Evolutionary conservation across 2,329 filamentous ascomycete genomes (phyloP).

Genomic region (Monilinia fructigena): DNA sequence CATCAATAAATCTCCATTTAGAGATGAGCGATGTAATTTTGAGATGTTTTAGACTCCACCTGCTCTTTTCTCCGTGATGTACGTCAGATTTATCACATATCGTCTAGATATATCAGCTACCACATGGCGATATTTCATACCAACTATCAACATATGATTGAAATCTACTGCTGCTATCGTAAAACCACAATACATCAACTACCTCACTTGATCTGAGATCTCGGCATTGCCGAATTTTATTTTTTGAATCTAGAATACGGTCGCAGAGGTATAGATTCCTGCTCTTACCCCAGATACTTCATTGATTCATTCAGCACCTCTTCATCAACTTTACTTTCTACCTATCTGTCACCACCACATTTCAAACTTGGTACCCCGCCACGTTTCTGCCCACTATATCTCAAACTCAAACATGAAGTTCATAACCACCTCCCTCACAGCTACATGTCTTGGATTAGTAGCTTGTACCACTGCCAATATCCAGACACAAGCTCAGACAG

Average conservation of each 20-base stretch:
- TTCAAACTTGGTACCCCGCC: background rate
- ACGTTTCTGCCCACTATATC: rapidly evolving
- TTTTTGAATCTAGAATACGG: background rate
- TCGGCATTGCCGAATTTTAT: background rate
- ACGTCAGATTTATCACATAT: background rate
- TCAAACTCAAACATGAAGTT: background rate
- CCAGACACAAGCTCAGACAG: background rate
- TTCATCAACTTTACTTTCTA: background rate
- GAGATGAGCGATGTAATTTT: background rate
- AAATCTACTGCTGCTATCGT: background rate
- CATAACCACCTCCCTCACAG: background rate
- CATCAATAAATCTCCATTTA: background rate
- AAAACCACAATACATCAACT: background rate
- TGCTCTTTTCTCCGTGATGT: background rate
- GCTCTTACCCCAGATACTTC: too few relatives aligned
- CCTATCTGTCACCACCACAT: background rate
- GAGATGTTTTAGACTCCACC: background rate
- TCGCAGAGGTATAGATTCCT: background rate
- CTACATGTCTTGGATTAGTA: background rate
- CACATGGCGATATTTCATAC: background rate
- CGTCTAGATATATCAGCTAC: background rate
- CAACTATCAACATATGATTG: background rate
- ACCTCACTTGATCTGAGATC: background rate
- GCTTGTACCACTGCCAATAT: background rate
- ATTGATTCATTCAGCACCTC: too few relatives aligned